Evolutionary conservation across 2,329 filamentous ascomycete genomes (phyloP).

Genomic region (Colletotrichum orbiculare): DNA sequence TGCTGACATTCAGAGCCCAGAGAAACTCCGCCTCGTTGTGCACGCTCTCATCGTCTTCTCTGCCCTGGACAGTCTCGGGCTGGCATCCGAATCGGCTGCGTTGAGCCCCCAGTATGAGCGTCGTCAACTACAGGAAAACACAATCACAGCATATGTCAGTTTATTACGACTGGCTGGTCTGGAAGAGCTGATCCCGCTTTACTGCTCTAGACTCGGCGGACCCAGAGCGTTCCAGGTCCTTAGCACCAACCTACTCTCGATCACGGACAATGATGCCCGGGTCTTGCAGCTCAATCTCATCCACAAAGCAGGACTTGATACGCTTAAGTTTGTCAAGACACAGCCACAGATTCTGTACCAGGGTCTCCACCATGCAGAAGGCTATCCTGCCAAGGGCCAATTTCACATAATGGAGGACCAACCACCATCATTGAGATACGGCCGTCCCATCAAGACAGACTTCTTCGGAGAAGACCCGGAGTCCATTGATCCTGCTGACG

Average conservation of each 20-base stretch:
- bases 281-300: conserved; percentile 79
- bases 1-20: conserved; percentile 67
- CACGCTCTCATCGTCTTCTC: conserved; percentile 75
- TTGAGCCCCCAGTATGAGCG: conserved; percentile 44
- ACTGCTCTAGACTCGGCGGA: conserved; percentile 81
- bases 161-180: conserved; percentile 78
- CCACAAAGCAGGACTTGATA: conserved; percentile 77
- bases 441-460: conserved; percentile 74
- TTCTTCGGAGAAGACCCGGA: conserved; percentile 75
- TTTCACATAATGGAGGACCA: conserved; percentile 64
- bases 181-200: conserved; percentile 84
- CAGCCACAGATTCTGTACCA: conserved; percentile 68
- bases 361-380: conserved; percentile 48
- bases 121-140: conserved; percentile 73
- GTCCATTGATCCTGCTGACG: conserved; percentile 69
- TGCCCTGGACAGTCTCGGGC: conserved; percentile 70
- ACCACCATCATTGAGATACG: conserved; percentile 64
- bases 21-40: conserved; percentile 74
- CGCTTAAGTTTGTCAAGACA: conserved; percentile 77
- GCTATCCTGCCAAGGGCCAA: conserved; percentile 51
- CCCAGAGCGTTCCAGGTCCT: conserved; percentile 76
- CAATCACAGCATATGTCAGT: conserved; percentile 84
- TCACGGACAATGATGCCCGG: conserved; percentile 74
- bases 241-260: conserved; percentile 79
- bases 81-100: conserved; percentile 47